A percentile compares a stretch with the other conserved stretches of the same genome.
Conservation (phyloP, 768 basidiomycete genomes). For the Tylopilus subfusipes region DNA sequence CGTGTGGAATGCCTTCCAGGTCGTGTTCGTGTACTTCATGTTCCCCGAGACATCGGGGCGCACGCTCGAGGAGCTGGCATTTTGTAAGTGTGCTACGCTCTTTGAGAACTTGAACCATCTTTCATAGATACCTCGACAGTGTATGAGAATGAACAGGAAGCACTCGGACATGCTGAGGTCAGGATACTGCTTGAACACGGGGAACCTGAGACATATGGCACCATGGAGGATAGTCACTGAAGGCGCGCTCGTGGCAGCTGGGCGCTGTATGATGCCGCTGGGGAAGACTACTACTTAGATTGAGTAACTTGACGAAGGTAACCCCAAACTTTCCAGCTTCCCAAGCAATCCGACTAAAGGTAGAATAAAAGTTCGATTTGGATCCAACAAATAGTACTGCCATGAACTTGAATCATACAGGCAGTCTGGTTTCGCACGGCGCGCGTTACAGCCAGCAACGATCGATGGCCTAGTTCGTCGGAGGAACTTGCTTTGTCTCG, state of each 20-base stretch:
- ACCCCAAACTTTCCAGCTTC: too few species aligned
- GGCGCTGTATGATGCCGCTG: background rate
- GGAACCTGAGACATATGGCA: background rate
- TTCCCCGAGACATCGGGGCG: background rate
- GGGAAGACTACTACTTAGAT: too few species aligned
- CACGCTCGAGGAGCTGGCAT: background rate
- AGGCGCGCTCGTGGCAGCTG: background rate
- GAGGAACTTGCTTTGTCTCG: too few species aligned
- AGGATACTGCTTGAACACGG: background rate
- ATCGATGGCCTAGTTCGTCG: too few species aligned
- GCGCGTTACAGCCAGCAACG: too few species aligned
- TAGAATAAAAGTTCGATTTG: too few species aligned
- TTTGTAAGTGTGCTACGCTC: constrained; percentile 15
- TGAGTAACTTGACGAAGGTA: too few species aligned
- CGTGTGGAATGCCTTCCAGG: background rate
- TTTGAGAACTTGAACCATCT: too few species aligned
- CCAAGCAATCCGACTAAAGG: too few species aligned
- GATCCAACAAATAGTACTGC: too few species aligned
- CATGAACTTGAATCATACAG: too few species aligned
- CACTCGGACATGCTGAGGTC: background rate
- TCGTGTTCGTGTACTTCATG: background rate
- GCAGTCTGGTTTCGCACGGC: too few species aligned
- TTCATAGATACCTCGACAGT: background rate
- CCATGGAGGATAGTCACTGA: background rate
- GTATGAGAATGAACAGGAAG: constrained; percentile 1